Conservation (phyloP, 1,284 basidiomycete genomes). For the Cryptococcus sp. region DNA sequence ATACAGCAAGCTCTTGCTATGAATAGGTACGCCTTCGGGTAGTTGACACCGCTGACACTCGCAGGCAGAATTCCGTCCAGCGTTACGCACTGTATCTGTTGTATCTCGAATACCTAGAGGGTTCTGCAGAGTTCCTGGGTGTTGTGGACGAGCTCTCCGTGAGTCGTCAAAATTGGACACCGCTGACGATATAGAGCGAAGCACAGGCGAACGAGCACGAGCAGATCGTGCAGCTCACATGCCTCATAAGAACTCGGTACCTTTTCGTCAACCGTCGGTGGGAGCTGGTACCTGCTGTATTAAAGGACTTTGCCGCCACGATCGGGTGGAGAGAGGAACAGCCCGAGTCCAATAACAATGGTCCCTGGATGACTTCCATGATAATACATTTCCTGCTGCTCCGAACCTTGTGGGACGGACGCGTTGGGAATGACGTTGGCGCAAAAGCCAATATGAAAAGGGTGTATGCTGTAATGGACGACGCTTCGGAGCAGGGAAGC, state of each 20-base stretch:
- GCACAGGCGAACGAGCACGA: slow-evolving; percentile 22
- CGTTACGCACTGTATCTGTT: slow-evolving; percentile 35
- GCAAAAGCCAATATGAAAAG: slow-evolving; percentile 27
- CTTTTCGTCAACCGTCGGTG: slow-evolving; percentile 39
- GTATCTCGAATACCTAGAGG: slow-evolving; percentile 29
- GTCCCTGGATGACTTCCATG: slow-evolving; percentile 12
- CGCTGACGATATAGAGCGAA: slow-evolving; percentile 19
- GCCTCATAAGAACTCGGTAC: slow-evolving; percentile 27
- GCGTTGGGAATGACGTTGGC: slow-evolving; percentile 30
- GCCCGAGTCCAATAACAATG: neutral
- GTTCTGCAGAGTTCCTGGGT: slow-evolving; percentile 26
- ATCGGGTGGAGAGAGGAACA: slow-evolving; percentile 16
- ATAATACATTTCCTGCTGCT: slow-evolving; percentile 34
- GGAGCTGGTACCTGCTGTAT: slow-evolving; percentile 28
- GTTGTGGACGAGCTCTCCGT: slow-evolving; percentile 29
- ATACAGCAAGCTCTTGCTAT: slow-evolving; percentile 26
- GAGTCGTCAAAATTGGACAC: neutral
- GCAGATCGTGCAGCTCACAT: slow-evolving; percentile 28
- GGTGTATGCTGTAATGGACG: slow-evolving; percentile 40
- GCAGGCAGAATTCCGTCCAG: slow-evolving; percentile 26
- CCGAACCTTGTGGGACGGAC: slow-evolving; percentile 36
- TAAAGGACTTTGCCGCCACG: slow-evolving; percentile 19
- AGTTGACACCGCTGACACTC: neutral
- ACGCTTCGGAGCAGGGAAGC: slow-evolving; percentile 20
- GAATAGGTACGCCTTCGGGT: slow-evolving; percentile 16